Evolutionary conservation across 169 alveolate species (phyloP).

Genomic region (Theileria orientalis): DNA sequence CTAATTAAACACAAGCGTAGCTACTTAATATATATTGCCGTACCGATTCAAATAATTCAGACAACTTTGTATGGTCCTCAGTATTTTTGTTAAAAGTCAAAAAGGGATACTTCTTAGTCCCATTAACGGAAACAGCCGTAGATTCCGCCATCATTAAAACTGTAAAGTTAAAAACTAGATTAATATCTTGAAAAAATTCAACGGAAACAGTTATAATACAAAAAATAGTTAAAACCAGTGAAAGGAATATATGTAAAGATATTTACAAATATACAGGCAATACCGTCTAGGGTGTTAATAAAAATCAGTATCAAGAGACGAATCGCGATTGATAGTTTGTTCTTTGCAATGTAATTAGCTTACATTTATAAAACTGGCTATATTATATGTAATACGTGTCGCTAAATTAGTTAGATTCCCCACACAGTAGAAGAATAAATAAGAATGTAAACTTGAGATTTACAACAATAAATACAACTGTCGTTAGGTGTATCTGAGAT

Average conservation of each 20-base stretch:
- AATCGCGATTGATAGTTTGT: no score
- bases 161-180: background rate
- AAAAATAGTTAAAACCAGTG: no score
- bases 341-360: no score
- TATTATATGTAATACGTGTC: no score
- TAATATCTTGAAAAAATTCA: no score
- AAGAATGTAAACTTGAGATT: background rate
- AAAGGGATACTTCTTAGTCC: conserved; percentile 11
- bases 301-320: no score
- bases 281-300: no score
- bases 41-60: conserved; percentile 51
- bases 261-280: no score
- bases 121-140: conserved; percentile 16
- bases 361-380: background rate
- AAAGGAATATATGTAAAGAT: no score
- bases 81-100: conserved; percentile 56
- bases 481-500: background rate
- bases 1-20: no score
- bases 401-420: no score
- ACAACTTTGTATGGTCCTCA: conserved; percentile 32
- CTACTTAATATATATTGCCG: background rate
- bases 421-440: background rate
- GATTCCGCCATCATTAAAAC: conserved; percentile 38
- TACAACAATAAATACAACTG: background rate
- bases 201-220: no score